Evolutionary conservation across 805 yeast species (phyloP), one percentile per base, ranked within the genome.

Genomic region (Zygotorulaspora sp.): DNA sequence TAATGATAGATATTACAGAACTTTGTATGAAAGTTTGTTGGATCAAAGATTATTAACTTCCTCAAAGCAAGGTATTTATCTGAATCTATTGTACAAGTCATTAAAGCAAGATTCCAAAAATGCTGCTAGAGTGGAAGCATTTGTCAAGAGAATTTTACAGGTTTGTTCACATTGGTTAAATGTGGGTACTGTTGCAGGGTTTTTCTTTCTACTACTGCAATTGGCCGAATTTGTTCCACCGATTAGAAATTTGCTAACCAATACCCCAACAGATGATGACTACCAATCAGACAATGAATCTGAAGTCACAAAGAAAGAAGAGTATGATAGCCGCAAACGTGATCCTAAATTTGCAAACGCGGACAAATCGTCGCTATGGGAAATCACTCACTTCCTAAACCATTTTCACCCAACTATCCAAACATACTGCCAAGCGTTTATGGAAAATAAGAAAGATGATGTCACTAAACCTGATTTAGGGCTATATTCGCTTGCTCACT

Each of bases 321-420:
- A 35, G 9, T 92, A 92, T 58, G 97, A 92, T 62, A 77, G 94
- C 23, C 78, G 78, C 53, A 86, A 85, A 57, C 78, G 97, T 60
- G 97, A 92, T 58, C 98, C 98, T n/a, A 72, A 75, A 48, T 87
- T 63, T 57, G 86, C 97, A n/a, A 74, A 85, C 58, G 97, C 97
- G 4, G 79, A 78, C 30, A 73, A 71, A 32, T 70, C 96, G 0
- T 80, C 90, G 2, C 62, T 90, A 35, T 92, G 97, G 97, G 98
- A 92, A 66, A 58, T 88, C 8, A 66, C 70, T 27, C 83, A 78
- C 22, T 81, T 92, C 56, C 57, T 78, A 35, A 69, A 72, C 41
- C 97, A 90, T 65, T 92, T 77, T 69, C 98, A 92, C 59, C 98
- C 98, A 25, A 85, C 97, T 0, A 83, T 90, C 26, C 72, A 83